phyloP scores from a whole-genome alignment of 768 basidiomycete species.

The Rhodotorula paludigena region DNA sequence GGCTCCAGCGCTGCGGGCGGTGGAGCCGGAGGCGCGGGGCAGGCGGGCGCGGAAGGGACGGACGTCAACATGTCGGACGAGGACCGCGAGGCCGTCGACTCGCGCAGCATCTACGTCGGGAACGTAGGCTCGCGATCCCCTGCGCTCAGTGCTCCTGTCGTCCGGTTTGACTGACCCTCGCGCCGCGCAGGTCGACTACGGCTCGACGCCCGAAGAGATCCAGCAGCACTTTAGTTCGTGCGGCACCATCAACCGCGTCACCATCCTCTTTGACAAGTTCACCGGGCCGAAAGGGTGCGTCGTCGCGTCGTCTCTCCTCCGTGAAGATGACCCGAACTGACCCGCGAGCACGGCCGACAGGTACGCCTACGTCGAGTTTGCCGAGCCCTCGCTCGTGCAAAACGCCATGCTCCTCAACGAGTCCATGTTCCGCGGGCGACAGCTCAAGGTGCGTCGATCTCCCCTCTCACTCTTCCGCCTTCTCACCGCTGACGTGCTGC shows the following conservation, averaged over 20 bases:
- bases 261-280: constrained; percentile 98
- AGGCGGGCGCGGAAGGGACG: constrained; percentile 56
- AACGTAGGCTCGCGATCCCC: constrained; percentile 62
- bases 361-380: constrained; percentile 97
- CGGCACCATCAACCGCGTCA: constrained; percentile 96
- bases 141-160: neutral
- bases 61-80: constrained; percentile 75
- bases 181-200: constrained; percentile 78
- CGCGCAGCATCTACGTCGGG: constrained; percentile 86
- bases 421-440: constrained; percentile 84
- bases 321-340: neutral
- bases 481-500: neutral
- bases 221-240: constrained; percentile 96
- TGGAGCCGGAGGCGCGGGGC: neutral
- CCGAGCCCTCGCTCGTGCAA: constrained; percentile 83
- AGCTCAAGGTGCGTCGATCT: constrained; percentile 69
- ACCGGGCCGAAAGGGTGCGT: constrained; percentile 95
- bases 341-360: constrained; percentile 49
- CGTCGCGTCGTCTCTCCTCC: neutral
- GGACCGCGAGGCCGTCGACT: constrained; percentile 73
- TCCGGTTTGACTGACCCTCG: neutral
- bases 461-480: neutral
- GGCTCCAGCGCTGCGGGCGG: constrained; percentile 48
- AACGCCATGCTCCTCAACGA: constrained; percentile 90
- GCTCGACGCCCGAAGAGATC: constrained; percentile 94